Evolutionary conservation across 1,284 basidiomycete genomes (phyloP), one percentile per base, ranked within the genome.

Genomic region (Phellopilus nigrolimitatus): DNA sequence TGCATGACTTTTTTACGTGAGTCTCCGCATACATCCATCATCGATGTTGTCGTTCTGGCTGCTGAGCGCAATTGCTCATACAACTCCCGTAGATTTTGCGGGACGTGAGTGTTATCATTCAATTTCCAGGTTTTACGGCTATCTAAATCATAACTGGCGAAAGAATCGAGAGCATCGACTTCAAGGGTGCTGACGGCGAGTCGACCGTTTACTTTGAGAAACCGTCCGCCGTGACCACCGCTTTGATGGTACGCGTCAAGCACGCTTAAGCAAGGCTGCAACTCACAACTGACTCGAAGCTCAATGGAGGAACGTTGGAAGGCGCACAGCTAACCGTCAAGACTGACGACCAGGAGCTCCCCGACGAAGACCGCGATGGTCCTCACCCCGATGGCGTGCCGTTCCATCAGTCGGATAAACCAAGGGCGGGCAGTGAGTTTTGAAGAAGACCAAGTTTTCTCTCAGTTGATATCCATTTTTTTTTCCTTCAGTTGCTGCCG

Each of bases 321-420:
- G 80, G 80, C 22, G 62, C 73, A 2, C 71, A 69, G 3, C 70
- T 92, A 34, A 62, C 64, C 3, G 87, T 92, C 38, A 76, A 78
- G 3, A 84, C 84, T 21, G n/a, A n/a, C n/a, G 83, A 87, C n/a
- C 67, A 66, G 7, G 75, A 72, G 27, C 77, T 81, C 58, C 66
- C 72, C 3, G 82, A 86, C 48, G 73, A 75, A 45, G 68, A 72
- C 30, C 67, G 72, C 12, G 61, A 68, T 19, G 64, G 64, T 31
- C 62, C 67, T 24, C 59, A 61, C 36, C 54, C 62, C 48, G 56
- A 59, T n/a, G 61, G 65, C 31, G 63, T 62, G 33, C 71, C 70
- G 31, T 72, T 86, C 55, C 80, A 86, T 17, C 90, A 92, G 68
- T 75, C 79, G 22, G 88, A 91, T 65, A 92, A 92, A 68, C 89